Evolutionary conservation across 202 grass and related monocot species (phyloP).

Genomic region (Carex sylvatica): DNA sequence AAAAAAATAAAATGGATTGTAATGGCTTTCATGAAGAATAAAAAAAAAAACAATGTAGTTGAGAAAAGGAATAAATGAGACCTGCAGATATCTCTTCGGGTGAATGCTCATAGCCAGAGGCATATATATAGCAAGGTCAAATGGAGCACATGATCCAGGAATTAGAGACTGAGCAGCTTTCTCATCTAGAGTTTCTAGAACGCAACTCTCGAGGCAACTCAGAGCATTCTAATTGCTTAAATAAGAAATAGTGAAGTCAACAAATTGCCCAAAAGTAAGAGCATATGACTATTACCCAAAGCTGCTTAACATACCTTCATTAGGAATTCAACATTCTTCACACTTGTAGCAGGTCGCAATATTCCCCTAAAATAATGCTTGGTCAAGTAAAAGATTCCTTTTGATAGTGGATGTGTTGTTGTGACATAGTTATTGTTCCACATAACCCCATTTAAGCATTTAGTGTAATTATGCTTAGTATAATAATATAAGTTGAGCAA

Average conservation of each 20-base stretch:
- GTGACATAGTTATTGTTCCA: neutral
- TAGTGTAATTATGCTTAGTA: slow-evolving; percentile 6
- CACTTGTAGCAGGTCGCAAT: slow-evolving; percentile 55
- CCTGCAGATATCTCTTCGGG: slow-evolving; percentile 90
- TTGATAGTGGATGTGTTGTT: neutral
- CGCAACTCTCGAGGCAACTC: slow-evolving; percentile 77
- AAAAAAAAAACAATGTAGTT: neutral
- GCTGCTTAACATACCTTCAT: slow-evolving; percentile 56
- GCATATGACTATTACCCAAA: slow-evolving; percentile 22
- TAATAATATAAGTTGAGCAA: neutral
- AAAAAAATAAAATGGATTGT: neutral
- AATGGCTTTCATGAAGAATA: slow-evolving; percentile 13
- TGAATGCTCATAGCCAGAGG: slow-evolving; percentile 71
- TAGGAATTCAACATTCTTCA: slow-evolving; percentile 70
- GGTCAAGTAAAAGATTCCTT: neutral
- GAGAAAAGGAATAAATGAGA: slow-evolving; percentile 24
- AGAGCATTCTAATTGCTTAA: slow-evolving; percentile 79
- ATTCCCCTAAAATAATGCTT: slow-evolving; percentile 56
- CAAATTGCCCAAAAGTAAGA: slow-evolving; percentile 16
- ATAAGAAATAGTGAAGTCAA: slow-evolving; percentile 52
- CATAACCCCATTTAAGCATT: neutral
- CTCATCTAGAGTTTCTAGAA: slow-evolving; percentile 61
- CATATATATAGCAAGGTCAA: slow-evolving; percentile 85
- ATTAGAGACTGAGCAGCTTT: slow-evolving; percentile 48
- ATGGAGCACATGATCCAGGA: slow-evolving; percentile 62